phyloP scores from a whole-genome alignment of 192 early-diverging fungal species.

The Coemansia sp. region DNA sequence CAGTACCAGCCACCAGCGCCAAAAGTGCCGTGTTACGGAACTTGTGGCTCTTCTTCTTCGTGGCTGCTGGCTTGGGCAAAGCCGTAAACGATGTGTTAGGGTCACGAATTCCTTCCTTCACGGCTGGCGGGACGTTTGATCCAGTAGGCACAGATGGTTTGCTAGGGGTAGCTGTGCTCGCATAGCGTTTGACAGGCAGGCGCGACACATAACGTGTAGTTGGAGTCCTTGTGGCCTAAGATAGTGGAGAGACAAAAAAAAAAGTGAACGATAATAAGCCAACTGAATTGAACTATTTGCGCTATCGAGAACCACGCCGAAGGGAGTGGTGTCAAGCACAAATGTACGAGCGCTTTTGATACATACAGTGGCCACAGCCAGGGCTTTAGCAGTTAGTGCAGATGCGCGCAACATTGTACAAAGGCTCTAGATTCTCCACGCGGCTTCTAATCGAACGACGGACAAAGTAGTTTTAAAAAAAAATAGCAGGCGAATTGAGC shows the following conservation, averaged over 20 bases:
- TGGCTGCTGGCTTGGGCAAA: slow-evolving; percentile 34
- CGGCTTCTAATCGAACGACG: neutral
- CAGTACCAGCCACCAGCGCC: slow-evolving; percentile 30
- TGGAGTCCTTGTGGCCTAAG: slow-evolving; percentile 21
- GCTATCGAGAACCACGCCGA: neutral
- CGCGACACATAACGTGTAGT: slow-evolving; percentile 1
- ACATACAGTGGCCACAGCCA: slow-evolving; percentile 14
- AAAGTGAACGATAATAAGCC: neutral
- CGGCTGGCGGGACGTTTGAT: slow-evolving; percentile 3
- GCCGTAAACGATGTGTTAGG: slow-evolving; percentile 23
- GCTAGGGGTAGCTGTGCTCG: slow-evolving; percentile 9
- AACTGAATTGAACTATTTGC: neutral
- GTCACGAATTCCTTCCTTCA: slow-evolving; percentile 27
- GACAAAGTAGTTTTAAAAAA: neutral
- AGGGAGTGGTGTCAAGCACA: neutral
- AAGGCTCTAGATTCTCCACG: neutral
- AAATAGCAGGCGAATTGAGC: neutral
- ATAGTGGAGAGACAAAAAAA: neutral
- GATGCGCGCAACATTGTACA: slow-evolving; percentile 32
- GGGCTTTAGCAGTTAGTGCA: slow-evolving; percentile 13
- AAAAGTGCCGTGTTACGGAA: slow-evolving; percentile 42
- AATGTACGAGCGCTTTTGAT: neutral
- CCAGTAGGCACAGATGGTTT: slow-evolving; percentile 4
- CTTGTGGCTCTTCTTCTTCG: slow-evolving; percentile 46
- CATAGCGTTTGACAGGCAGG: slow-evolving; percentile 18